Percentiles rank a stretch among this genome's conserved stretches.
These are phyloP conservation scores for Cubamyces sp. DNA, from an alignment of 768 basidiomycete genomes.

Conservation along the genomic window DNA sequence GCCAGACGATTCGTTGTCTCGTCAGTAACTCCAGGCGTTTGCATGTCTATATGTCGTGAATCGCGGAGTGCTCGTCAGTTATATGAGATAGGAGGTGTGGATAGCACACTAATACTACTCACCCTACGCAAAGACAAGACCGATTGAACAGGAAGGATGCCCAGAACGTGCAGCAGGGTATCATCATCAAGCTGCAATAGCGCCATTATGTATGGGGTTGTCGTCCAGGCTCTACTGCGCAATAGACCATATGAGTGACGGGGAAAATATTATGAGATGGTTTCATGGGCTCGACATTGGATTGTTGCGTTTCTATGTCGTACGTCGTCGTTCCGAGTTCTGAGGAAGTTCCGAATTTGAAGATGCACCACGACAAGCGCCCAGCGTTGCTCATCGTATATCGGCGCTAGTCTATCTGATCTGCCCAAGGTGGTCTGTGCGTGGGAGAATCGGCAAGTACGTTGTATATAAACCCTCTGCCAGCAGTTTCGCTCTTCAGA, in stretches of 20 bases:
- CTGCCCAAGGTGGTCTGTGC: constrained; percentile 11
- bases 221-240: too few species aligned
- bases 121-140: constrained; percentile 38
- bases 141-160: constrained; percentile 36
- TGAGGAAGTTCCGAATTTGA: too few species aligned
- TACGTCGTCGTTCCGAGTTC: too few species aligned
- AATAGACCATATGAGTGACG: too few species aligned
- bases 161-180: constrained; percentile 41
- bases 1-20: constrained; percentile 58
- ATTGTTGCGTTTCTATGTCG: too few species aligned
- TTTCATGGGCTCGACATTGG: too few species aligned
- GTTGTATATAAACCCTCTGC: background rate
- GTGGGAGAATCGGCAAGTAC: background rate
- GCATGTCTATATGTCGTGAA: constrained; percentile 46
- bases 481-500: constrained; percentile 13
- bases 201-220: background rate
- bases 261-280: too few species aligned
- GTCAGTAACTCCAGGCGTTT: constrained; percentile 50
- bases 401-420: constrained; percentile 1
- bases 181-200: constrained; percentile 41
- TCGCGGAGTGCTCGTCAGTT: too few species aligned
- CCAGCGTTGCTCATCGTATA: background rate
- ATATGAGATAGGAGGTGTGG: too few species aligned
- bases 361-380: too few species aligned
- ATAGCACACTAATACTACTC: background rate